phyloP scores from a whole-genome alignment of 768 basidiomycete species.

The Panellus pusillus region DNA sequence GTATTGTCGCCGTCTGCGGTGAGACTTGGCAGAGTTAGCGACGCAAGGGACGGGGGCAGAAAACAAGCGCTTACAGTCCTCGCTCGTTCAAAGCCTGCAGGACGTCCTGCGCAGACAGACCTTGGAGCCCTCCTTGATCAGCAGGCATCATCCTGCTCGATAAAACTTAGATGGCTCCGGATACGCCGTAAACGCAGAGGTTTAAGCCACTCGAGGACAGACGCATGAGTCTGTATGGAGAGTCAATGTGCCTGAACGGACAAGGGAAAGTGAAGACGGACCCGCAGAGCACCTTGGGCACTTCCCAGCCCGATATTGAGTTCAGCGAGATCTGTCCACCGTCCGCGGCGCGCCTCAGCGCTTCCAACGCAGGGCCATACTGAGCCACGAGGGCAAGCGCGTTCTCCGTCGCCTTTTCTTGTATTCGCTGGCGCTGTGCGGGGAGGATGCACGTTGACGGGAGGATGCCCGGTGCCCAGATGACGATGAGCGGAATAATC shows the following conservation, averaged over 20 bases:
- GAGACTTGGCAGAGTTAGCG: slow-evolving; percentile 27
- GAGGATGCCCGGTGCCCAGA: slow-evolving; percentile 82
- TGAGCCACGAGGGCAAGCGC: slow-evolving; percentile 37
- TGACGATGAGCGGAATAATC: slow-evolving; percentile 77
- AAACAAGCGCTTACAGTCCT: slow-evolving; percentile 58
- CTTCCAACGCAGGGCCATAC: slow-evolving; percentile 37
- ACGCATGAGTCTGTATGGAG: slow-evolving; percentile 34
- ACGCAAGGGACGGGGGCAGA: background rate
- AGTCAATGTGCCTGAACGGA: background rate
- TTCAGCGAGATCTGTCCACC: slow-evolving; percentile 36
- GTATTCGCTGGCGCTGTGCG: slow-evolving; percentile 70
- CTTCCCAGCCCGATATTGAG: slow-evolving; percentile 30
- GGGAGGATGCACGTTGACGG: slow-evolving; percentile 87
- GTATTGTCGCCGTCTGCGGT: slow-evolving; percentile 40
- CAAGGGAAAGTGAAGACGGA: slow-evolving; percentile 33
- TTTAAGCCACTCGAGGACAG: slow-evolving; percentile 46
- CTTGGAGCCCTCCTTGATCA: slow-evolving; percentile 49
- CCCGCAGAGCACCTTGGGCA: slow-evolving; percentile 56
- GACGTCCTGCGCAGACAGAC: slow-evolving; percentile 55
- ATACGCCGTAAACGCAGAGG: slow-evolving; percentile 45
- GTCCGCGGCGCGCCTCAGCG: slow-evolving; percentile 33
- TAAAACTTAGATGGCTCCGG: slow-evolving; percentile 39
- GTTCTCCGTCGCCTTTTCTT: slow-evolving; percentile 51
- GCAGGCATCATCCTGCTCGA: slow-evolving; percentile 65
- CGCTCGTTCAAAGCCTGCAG: slow-evolving; percentile 71